These are phyloP conservation scores for Salix suchowensis DNA, from an alignment of 345 rosid species.

Conservation along the genomic window DNA sequence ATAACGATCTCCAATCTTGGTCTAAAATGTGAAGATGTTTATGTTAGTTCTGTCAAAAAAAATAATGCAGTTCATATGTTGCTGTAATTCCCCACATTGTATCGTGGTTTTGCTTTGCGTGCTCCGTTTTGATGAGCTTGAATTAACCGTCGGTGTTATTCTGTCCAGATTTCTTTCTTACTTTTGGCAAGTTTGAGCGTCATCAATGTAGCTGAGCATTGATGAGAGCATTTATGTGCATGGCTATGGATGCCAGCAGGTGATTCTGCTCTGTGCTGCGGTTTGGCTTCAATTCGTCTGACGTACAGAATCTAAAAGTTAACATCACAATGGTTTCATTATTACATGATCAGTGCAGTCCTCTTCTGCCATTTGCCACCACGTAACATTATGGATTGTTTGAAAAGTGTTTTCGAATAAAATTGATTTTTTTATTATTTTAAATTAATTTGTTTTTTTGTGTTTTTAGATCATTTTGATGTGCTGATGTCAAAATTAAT, in stretches of 20 bases:
- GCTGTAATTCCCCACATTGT: neutral
- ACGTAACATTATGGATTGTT: too few relatives aligned
- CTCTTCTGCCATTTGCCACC: too few relatives aligned
- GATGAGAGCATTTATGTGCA: neutral
- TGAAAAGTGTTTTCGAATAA: too few relatives aligned
- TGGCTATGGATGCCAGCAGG: neutral
- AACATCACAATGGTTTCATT: neutral
- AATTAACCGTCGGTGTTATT: neutral
- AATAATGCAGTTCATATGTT: neutral
- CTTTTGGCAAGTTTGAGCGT: neutral
- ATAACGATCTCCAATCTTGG: neutral
- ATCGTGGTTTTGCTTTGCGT: neutral
- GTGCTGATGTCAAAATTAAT: rapidly evolving
- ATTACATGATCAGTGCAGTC: neutral
- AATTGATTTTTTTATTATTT: too few relatives aligned
- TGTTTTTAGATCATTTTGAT: too few relatives aligned
- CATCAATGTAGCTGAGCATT: neutral
- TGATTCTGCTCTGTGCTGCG: neutral
- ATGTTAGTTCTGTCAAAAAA: neutral
- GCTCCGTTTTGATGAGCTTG: too few relatives aligned
- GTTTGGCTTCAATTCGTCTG: too few relatives aligned
- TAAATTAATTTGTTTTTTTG: too few relatives aligned
- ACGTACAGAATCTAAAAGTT: neutral
- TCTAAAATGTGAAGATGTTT: neutral
- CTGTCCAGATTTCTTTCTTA: neutral